Percentiles rank a stretch among this genome's conserved stretches.
These are phyloP conservation scores for Paramecium caudatum DNA, from an alignment of 73 alveolate species.

Conservation along the genomic window DNA sequence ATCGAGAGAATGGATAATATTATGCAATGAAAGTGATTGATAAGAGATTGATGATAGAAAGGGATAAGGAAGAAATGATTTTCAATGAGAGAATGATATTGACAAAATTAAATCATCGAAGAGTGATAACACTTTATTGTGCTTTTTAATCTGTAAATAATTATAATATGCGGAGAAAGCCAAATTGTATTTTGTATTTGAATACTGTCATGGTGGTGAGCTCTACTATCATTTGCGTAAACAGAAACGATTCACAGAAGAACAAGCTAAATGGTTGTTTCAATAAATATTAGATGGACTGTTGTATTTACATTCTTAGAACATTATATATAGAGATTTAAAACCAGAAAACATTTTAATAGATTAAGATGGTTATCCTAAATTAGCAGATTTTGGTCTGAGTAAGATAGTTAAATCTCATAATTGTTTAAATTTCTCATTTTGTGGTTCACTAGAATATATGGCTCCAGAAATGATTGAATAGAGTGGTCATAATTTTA, in stretches of 20 bases:
- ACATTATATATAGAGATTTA: constrained; percentile 85
- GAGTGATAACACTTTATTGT: constrained; percentile 2
- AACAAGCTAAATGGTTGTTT: constrained; percentile 82
- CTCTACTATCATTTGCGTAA: constrained; percentile 80
- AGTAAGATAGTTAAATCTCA: constrained; percentile 74
- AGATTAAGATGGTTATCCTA: constrained; percentile 83
- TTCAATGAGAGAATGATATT: constrained; percentile 23
- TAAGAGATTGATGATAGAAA: constrained; percentile 52
- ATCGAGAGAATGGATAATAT: constrained; percentile 65
- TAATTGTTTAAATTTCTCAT: constrained; percentile 76
- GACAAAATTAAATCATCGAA: not conserved
- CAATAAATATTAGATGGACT: constrained; percentile 78
- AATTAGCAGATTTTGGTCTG: constrained; percentile 84
- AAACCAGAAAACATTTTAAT: constrained; percentile 87
- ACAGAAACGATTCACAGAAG: constrained; percentile 82
- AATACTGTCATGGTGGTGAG: constrained; percentile 90
- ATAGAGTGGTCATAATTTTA: constrained; percentile 75
- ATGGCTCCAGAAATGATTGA: constrained; percentile 82
- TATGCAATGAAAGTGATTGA: constrained; percentile 73
- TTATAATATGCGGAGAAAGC: not conserved
- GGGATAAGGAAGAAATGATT: not conserved
- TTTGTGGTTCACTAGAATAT: constrained; percentile 88
- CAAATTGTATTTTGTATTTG: constrained; percentile 80
- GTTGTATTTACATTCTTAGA: constrained; percentile 80
- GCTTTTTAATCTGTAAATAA: constrained; percentile 18